Conservation (phyloP, 2,329 filamentous ascomycete genomes). For the Aspergillus uvarum region DNA sequence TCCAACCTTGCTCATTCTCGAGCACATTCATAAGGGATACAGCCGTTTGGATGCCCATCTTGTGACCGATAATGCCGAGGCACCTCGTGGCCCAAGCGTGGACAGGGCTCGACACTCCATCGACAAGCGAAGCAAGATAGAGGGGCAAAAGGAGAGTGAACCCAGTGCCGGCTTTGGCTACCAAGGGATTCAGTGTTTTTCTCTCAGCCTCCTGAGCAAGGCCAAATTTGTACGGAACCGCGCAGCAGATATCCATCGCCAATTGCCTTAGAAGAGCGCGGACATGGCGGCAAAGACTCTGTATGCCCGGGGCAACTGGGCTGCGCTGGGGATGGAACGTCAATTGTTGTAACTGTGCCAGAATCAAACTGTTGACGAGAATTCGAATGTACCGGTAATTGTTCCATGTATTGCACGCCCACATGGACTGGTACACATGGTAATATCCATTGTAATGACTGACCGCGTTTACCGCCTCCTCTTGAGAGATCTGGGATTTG, state of each 20-base stretch:
- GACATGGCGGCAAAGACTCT: background rate
- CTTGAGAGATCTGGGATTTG: background rate
- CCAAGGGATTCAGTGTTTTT: background rate
- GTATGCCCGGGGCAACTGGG: background rate
- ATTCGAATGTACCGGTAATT: constrained; percentile 3
- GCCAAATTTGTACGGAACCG: constrained; percentile 4
- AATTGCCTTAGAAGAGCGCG: constrained; percentile 1
- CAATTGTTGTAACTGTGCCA: background rate
- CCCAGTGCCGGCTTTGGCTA: background rate
- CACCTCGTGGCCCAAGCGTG: constrained; percentile 2
- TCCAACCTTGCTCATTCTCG: background rate
- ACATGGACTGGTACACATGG: constrained; percentile 1
- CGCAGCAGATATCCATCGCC: constrained; percentile 3
- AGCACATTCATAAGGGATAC: background rate
- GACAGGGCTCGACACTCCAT: background rate
- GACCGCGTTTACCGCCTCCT: background rate
- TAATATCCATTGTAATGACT: background rate
- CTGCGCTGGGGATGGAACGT: background rate
- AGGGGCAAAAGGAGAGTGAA: constrained; percentile 3
- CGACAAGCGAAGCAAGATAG: background rate
- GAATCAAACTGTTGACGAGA: background rate
- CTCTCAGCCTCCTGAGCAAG: background rate
- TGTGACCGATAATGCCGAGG: background rate
- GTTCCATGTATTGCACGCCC: constrained; percentile 5
- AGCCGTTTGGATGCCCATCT: constrained; percentile 1